Conservation (phyloP, 306 rosid species). For the Bauhinia variegata region DNA sequence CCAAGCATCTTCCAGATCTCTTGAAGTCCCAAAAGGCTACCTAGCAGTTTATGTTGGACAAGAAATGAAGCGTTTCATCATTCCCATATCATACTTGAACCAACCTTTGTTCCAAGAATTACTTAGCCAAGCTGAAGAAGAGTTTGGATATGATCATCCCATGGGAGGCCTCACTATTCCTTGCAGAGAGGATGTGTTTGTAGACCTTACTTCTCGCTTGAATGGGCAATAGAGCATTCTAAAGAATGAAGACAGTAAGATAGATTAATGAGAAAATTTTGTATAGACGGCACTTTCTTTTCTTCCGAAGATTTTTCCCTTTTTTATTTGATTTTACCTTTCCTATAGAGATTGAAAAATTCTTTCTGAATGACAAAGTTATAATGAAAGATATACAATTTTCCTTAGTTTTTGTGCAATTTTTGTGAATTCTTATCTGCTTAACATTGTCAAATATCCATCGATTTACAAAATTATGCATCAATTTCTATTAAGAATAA, state of each 20-base stretch:
- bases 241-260: background rate
- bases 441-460: too few relatives aligned
- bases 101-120: slow-evolving; percentile 40
- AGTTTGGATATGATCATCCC: slow-evolving; percentile 54
- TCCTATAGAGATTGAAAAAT: background rate
- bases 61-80: slow-evolving; percentile 44
- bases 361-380: too few relatives aligned
- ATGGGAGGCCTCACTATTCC: slow-evolving; percentile 55
- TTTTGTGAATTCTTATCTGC: too few relatives aligned
- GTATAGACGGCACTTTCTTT: background rate
- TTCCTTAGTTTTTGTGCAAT: too few relatives aligned
- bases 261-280: slow-evolving; percentile 18
- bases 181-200: slow-evolving; percentile 40
- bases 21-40: slow-evolving; percentile 31
- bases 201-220: slow-evolving; percentile 34
- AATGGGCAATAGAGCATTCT: background rate
- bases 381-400: too few relatives aligned
- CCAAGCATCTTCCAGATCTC: too few relatives aligned
- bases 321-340: background rate
- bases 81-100: slow-evolving; percentile 45
- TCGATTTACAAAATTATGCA: too few relatives aligned
- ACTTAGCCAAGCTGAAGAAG: slow-evolving; percentile 38
- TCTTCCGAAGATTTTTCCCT: too few relatives aligned
- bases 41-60: slow-evolving; percentile 55
- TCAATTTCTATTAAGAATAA: too few relatives aligned